phyloP scores from a whole-genome alignment of 805 yeast species.

The Myxozyma sirexii region DNA sequence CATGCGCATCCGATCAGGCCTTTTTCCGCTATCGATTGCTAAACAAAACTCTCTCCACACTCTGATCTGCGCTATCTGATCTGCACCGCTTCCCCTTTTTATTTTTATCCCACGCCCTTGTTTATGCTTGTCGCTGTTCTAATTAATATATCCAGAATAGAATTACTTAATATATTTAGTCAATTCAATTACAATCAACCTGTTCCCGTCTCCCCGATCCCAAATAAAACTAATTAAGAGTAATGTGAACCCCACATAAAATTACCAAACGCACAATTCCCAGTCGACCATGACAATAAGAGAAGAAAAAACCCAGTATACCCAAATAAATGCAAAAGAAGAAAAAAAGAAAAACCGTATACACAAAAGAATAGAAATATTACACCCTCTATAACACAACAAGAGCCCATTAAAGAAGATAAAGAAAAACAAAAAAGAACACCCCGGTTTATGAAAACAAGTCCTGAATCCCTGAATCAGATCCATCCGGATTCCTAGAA shows the following conservation, averaged over 20 bases:
- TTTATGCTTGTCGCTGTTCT: no score
- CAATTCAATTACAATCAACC: no score
- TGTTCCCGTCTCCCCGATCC: no score
- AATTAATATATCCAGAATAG: no score
- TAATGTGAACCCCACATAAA: not conserved
- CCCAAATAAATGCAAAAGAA: not conserved
- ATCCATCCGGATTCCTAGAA: conserved; percentile 1
- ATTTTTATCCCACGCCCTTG: no score
- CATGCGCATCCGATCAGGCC: not conserved
- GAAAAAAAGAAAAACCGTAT: conserved; percentile 2
- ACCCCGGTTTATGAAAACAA: not conserved
- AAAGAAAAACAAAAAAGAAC: not conserved
- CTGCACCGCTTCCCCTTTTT: no score
- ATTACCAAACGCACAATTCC: not conserved
- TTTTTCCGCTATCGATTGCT: not conserved
- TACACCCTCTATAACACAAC: not conserved
- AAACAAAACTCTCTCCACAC: not conserved
- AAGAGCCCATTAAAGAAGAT: not conserved
- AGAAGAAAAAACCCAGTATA: not conserved
- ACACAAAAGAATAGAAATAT: not conserved
- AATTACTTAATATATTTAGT: no score
- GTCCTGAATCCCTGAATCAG: not conserved
- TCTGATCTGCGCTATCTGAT: no score
- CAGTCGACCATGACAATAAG: not conserved
- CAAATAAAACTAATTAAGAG: not conserved